phyloP scores from a whole-genome alignment of 163 green algal genomes.

The Scenedesmus sp. region DNA sequence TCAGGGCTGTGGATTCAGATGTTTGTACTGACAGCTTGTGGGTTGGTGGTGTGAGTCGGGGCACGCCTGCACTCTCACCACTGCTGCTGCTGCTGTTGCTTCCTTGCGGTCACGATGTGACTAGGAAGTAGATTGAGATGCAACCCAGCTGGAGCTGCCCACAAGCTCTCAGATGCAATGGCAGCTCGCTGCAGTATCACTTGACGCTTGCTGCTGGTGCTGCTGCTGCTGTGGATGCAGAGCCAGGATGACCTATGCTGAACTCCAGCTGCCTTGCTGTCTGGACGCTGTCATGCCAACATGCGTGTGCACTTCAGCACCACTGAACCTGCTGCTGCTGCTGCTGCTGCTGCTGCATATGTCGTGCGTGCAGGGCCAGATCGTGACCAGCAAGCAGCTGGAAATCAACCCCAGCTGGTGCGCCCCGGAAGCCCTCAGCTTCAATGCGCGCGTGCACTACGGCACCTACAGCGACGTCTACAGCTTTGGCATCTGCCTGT shows the following conservation, averaged over 20 bases:
- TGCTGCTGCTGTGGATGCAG: background rate
- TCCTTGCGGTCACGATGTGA: background rate
- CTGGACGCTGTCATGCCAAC: background rate
- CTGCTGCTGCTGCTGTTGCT: background rate
- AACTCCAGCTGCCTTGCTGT: background rate
- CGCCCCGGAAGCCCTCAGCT: background rate
- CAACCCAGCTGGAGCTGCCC: background rate
- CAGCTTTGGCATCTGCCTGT: background rate
- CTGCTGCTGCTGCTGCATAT: background rate
- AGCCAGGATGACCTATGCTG: background rate
- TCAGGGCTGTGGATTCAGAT: too few species aligned
- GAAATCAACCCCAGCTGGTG: conserved; percentile 12
- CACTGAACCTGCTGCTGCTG: conserved; percentile 3
- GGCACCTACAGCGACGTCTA: background rate
- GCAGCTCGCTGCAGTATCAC: too few species aligned
- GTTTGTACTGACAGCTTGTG: too few species aligned
- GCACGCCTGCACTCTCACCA: background rate
- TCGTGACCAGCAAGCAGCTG: conserved; percentile 13
- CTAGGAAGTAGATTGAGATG: background rate
- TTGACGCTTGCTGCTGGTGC: background rate
- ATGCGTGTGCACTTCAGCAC: background rate
- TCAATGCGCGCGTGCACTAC: background rate
- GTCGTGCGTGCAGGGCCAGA: background rate
- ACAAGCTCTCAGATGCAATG: background rate
- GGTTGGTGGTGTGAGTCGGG: background rate